Evolutionary conservation across 2,329 filamentous ascomycete species (phyloP).

Genomic region (Zarea fungicola): DNA sequence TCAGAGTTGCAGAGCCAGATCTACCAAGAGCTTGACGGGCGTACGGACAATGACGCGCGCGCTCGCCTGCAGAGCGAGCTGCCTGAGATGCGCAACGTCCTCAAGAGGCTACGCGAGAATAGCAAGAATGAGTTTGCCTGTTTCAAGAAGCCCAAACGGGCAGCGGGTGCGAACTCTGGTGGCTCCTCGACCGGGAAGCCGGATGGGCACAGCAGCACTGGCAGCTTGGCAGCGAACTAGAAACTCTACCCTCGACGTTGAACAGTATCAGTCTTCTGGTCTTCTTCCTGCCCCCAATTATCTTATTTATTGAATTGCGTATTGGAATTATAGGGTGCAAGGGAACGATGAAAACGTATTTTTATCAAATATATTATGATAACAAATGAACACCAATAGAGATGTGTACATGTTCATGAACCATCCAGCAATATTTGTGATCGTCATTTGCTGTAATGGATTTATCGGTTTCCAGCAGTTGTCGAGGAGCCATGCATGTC

Average conservation of each 20-base stretch:
- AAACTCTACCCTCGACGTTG: slow-evolving; percentile 12
- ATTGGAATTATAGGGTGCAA: too few species aligned
- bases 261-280: neutral
- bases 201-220: slow-evolving; percentile 7
- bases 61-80: slow-evolving; percentile 77
- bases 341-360: too few species aligned
- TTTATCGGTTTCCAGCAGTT: too few species aligned
- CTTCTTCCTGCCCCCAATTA: neutral
- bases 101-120: slow-evolving; percentile 78
- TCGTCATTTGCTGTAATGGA: too few species aligned
- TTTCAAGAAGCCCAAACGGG: slow-evolving; percentile 62
- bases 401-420: too few species aligned
- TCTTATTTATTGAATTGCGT: neutral
- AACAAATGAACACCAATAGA: too few species aligned
- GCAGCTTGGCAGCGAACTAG: slow-evolving; percentile 21
- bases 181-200: neutral
- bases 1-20: slow-evolving; percentile 81
- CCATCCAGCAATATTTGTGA: too few species aligned
- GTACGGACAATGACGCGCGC: slow-evolving; percentile 83
- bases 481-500: too few species aligned
- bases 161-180: slow-evolving; percentile 16
- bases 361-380: too few species aligned
- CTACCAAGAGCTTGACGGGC: slow-evolving; percentile 82
- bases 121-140: slow-evolving; percentile 86
- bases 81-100: slow-evolving; percentile 77